Evolutionary conservation across 176 grass and related monocot genomes (phyloP).

Genomic region (Chrysopogon serrulatus): DNA sequence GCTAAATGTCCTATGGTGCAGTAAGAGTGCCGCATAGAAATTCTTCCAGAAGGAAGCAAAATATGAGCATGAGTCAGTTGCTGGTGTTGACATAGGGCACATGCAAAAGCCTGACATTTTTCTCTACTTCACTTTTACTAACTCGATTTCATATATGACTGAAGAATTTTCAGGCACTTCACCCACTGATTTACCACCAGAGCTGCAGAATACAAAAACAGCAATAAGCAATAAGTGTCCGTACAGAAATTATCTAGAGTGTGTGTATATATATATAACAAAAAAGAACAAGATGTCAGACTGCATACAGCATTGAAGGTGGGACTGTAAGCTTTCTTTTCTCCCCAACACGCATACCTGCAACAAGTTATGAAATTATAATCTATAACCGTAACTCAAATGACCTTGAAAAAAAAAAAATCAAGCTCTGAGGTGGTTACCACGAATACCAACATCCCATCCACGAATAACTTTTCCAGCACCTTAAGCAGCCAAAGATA

Average conservation of each 20-base stretch:
- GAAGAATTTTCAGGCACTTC: conserved; percentile 66
- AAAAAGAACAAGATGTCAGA: neutral
- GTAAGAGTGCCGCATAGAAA: neutral
- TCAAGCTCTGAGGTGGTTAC: conserved; percentile 31
- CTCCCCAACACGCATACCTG: conserved; percentile 90
- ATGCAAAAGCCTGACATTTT: neutral
- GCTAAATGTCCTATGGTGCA: neutral
- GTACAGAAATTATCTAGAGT: neutral
- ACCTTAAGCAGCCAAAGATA: conserved; percentile 41
- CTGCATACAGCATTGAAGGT: conserved; percentile 61
- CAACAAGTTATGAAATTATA: neutral
- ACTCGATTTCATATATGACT: conserved; percentile 74
- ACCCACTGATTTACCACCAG: conserved; percentile 24
- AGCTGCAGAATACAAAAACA: conserved; percentile 38
- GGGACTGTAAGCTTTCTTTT: conserved; percentile 74
- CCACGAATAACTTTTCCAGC: conserved; percentile 77
- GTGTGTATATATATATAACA: neutral
- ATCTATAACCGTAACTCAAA: neutral
- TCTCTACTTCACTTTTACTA: conserved; percentile 49
- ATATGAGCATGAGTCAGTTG: neutral
- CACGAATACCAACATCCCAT: conserved; percentile 85
- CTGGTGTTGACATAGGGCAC: neutral
- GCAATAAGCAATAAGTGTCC: neutral
- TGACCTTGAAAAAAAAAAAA: neutral
- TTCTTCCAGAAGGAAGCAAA: conserved; percentile 4